Base-by-base conservation (phyloP, 495 filamentous ascomycete genomes). In the Thermothielavioides terrestris region DNA sequence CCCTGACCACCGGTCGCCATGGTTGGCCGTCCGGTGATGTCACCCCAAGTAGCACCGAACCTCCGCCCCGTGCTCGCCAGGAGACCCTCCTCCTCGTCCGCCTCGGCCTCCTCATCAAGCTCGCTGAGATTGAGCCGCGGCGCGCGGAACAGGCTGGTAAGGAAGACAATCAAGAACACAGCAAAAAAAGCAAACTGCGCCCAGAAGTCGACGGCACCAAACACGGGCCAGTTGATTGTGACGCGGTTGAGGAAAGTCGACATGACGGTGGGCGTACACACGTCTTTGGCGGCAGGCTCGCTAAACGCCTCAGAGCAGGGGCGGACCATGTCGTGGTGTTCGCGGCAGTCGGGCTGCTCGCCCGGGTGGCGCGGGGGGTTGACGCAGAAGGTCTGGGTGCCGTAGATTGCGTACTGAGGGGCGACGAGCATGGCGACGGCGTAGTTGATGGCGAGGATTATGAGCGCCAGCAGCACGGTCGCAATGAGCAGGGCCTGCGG, bases 171-270 rank as follows among this genome's bases (percentile, higher is more conserved):
- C 7, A 94, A 60, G 68, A 92, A 95, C 12, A 95, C 72, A 17
- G 73, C 88, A 38, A 97, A 67, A 68, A 97, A 97, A 11, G 75
- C 81, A 58, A 95, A 95, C 61, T 97, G 94, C 0, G 87, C 86
- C 90, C 89, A 97, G 69, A 97, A 98, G 50, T 85, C 77, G 11
- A 97, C 73, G 28, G 80, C 84, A n/a, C 92, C 92, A 67, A 98
- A 95, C 60, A 95, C 86, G 14, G 94, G 91, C 74, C 89, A 98
- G 68, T 91, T 92, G 52, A 97, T 71, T n/a, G 87, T 94, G 31
- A 96, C 77, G 26, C 89, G 82, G 63, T 98, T 95, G 46, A 97
- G 71, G 69, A 98, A 95, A 0, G 87, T 95, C 48, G 85, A 89
- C 56, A 85, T 84, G 39, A 97, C 82, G 38, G 79, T 91, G 0